Conservation (phyloP, 805 yeast genomes). For the Cyberlindnera nakhonratchasimensis region DNA sequence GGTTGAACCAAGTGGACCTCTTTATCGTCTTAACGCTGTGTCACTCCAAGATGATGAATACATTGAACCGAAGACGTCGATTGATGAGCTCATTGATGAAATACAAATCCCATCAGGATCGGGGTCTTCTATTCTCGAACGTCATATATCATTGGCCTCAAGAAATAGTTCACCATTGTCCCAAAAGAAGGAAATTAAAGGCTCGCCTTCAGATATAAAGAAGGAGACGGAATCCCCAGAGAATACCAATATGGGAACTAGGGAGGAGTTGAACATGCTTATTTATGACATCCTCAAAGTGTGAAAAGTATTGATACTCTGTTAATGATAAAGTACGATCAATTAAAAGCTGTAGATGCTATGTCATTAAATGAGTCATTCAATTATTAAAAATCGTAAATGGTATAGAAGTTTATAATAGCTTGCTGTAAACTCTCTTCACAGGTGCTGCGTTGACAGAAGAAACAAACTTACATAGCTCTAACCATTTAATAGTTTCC, state of each 20-base stretch:
- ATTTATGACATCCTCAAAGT: constrained; percentile 50
- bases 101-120: background rate
- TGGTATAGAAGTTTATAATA: background rate
- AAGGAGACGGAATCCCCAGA: background rate
- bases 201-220: background rate
- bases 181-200: constrained; percentile 11
- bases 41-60: constrained; percentile 51
- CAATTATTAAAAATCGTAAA: background rate
- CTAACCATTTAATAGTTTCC: constrained; percentile 19
- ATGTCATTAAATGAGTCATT: background rate
- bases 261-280: constrained; percentile 69
- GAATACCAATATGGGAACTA: constrained; percentile 46
- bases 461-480: constrained; percentile 12
- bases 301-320: too few species aligned
- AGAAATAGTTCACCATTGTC: constrained; percentile 10
- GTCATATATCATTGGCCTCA: constrained; percentile 2
- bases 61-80: constrained; percentile 24
- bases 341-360: too few species aligned
- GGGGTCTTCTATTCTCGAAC: constrained; percentile 6
- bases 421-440: constrained; percentile 18
- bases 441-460: constrained; percentile 14
- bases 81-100: constrained; percentile 19
- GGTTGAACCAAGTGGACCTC: constrained; percentile 65
- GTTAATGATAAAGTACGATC: too few species aligned
- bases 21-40: constrained; percentile 44